These are phyloP conservation scores for Lactarius trivialis DNA, from an alignment of 768 basidiomycete species.

Conservation along the genomic window DNA sequence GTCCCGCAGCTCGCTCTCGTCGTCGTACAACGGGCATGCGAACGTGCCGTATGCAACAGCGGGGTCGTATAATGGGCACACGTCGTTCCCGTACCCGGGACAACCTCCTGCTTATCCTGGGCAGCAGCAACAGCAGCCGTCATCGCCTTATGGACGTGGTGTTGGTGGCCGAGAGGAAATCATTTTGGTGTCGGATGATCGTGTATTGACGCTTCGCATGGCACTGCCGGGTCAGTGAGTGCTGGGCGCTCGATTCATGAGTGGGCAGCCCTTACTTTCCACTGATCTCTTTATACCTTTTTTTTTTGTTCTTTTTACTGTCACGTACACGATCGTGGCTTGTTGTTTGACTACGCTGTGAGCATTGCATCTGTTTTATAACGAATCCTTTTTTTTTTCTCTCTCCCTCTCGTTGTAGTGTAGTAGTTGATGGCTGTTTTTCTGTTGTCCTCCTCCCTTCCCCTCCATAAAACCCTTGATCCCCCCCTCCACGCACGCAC, in stretches of 20 bases:
- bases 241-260: slow-evolving; percentile 4
- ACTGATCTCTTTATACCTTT: background rate
- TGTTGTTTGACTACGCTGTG: slow-evolving; percentile 23
- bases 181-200: slow-evolving; percentile 84
- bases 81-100: slow-evolving; percentile 33
- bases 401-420: background rate
- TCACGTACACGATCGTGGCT: background rate
- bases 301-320: background rate
- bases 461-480: background rate
- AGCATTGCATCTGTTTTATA: slow-evolving; percentile 15
- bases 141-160: slow-evolving; percentile 33
- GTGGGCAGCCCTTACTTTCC: no score
- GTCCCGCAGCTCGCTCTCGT: slow-evolving; percentile 18
- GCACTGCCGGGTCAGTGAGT: slow-evolving; percentile 28
- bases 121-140: slow-evolving; percentile 37
- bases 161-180: slow-evolving; percentile 72
- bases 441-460: no score
- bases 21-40: background rate
- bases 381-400: background rate
- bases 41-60: background rate
- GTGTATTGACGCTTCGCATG: slow-evolving; percentile 64
- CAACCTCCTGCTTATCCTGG: slow-evolving; percentile 30
- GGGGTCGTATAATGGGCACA: slow-evolving; percentile 1
- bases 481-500: background rate
- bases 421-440: background rate